These are phyloP conservation scores for Shiraia sp. DNA, from an alignment of 2,329 filamentous ascomycete species.

Conservation along the genomic window DNA sequence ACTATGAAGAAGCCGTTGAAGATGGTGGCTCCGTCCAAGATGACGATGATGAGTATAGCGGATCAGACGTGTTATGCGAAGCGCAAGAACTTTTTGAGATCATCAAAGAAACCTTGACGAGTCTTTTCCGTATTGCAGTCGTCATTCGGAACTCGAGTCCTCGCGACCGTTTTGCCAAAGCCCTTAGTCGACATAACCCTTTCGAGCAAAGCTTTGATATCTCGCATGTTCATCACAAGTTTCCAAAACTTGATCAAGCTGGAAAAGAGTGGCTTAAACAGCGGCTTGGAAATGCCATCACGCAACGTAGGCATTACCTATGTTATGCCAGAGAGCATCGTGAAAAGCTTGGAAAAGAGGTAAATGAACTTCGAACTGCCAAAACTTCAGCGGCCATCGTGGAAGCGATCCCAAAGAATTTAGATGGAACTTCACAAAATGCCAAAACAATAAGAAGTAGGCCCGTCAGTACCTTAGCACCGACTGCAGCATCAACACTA, in stretches of 20 bases:
- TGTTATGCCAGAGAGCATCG: conserved; percentile 24
- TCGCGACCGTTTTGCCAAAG: conserved; percentile 27
- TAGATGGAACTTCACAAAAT: conserved; percentile 1
- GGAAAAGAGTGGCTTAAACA: conserved; percentile 20
- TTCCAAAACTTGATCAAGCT: conserved; percentile 15
- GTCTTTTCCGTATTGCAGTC: conserved; percentile 29
- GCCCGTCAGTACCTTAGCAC: conserved; percentile 12
- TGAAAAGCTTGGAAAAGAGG: conserved; percentile 10
- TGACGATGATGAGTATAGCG: conserved; percentile 2
- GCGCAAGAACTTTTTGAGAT: conserved; percentile 21
- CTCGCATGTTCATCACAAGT: conserved; percentile 25
- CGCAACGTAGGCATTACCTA: conserved; percentile 24
- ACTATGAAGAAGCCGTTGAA: background rate
- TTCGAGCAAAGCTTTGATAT: conserved; percentile 21
- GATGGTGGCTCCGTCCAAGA: background rate
- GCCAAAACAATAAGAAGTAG: background rate
- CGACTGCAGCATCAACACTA: conserved; percentile 22
- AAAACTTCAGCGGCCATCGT: conserved; percentile 1
- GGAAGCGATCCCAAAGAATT: background rate
- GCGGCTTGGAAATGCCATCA: conserved; percentile 26
- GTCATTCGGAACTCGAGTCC: conserved; percentile 25
- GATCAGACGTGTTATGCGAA: conserved; percentile 9
- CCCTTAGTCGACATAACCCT: conserved; percentile 12
- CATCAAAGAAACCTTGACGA: conserved; percentile 19
- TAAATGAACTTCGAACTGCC: background rate